These are phyloP conservation scores for Rhodosporidiobolus odoratus DNA, from an alignment of 768 basidiomycete species.

Conservation along the genomic window DNA sequence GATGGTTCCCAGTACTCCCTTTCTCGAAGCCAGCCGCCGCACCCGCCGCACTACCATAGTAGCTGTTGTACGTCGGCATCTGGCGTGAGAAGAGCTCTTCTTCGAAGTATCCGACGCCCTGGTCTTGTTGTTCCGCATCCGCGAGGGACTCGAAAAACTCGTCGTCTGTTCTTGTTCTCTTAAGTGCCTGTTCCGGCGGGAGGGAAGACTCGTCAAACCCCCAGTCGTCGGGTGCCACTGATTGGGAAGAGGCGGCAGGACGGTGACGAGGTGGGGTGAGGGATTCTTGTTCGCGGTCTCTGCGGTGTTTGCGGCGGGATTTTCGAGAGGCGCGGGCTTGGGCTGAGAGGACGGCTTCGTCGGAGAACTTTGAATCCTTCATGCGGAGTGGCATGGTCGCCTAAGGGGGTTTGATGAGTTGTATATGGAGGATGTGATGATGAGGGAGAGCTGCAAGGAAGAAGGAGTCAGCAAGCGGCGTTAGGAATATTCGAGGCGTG, in stretches of 20 bases:
- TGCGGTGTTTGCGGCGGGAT: slow-evolving; percentile 1
- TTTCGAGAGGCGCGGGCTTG: slow-evolving; percentile 5
- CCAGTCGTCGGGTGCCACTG: not conserved
- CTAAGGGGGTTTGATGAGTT: not conserved
- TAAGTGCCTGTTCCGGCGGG: slow-evolving; percentile 27
- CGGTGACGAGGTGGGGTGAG: slow-evolving; percentile 28
- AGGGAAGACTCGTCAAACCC: slow-evolving; percentile 21
- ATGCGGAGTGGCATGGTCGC: slow-evolving; percentile 26
- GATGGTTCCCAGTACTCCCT: not conserved
- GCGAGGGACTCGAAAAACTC: slow-evolving; percentile 28
- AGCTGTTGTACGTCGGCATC: slow-evolving; percentile 13
- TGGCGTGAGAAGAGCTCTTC: slow-evolving; percentile 4
- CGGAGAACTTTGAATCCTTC: slow-evolving; percentile 15
- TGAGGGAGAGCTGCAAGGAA: not conserved
- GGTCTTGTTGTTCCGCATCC: slow-evolving; percentile 24
- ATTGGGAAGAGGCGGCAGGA: too few species aligned
- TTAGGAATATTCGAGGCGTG: too few species aligned
- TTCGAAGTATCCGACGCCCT: slow-evolving; percentile 22
- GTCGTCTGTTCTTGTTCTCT: slow-evolving; percentile 13
- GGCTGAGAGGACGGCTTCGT: slow-evolving; percentile 22
- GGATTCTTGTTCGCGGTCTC: slow-evolving; percentile 4
- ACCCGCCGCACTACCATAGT: slow-evolving; percentile 26
- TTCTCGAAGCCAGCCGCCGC: slow-evolving; percentile 10
- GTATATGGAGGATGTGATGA: not conserved
- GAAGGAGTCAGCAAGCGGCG: too few species aligned